Base-by-base conservation (phyloP, 2,329 filamentous ascomycete species). In the Fusarium sp. region DNA sequence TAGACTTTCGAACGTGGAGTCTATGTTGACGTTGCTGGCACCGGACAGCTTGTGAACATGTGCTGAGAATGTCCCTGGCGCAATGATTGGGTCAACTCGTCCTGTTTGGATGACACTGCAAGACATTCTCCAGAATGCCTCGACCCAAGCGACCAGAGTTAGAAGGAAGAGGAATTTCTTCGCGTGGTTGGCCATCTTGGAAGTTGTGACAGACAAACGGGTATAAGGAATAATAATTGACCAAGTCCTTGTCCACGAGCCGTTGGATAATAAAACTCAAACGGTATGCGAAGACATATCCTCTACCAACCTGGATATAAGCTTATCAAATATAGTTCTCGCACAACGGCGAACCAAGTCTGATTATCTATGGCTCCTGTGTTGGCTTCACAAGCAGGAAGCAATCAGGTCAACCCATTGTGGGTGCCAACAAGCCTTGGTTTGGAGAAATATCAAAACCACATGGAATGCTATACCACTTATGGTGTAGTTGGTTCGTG, bases 91-190 rank as follows among this genome's bases (percentile, higher is more conserved):
- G 23, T 72, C 71, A 37, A 72, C 50, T 10, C 71, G 44, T 41
- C 65, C 62, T 12, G 70, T 73, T 30, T 72, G 71, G 18, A 72
- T 73, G 6, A 72, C 44, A 15, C 71, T 55, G 26, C 71, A 72
- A 2, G 68, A 73, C 71, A 72, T 71, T 11, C 71, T 71, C 68
- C 70, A 72, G 57, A 54, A 72, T 12, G 68, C 70, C n/a, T 72
- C 65, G 4, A 18, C 55, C n/a, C 55, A 47, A 8, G 59, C 34
- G 16, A 45, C 41, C 4, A 72, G n/a, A 26, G 23, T 26, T 55
- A 73, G 6, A 4, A 73, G 41, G 8, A 47, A 34, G 16, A 73
- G 18, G 7, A 71, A 33, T 23, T 10, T 40, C 34, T 41, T 62
- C 9, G 31, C 51, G 33, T 37, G 28, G 38, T 62, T 65, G 28